These are phyloP conservation scores for Cunninghamia lanceolata DNA, from an alignment of 75 land plant genomes.

Conservation along the genomic window DNA sequence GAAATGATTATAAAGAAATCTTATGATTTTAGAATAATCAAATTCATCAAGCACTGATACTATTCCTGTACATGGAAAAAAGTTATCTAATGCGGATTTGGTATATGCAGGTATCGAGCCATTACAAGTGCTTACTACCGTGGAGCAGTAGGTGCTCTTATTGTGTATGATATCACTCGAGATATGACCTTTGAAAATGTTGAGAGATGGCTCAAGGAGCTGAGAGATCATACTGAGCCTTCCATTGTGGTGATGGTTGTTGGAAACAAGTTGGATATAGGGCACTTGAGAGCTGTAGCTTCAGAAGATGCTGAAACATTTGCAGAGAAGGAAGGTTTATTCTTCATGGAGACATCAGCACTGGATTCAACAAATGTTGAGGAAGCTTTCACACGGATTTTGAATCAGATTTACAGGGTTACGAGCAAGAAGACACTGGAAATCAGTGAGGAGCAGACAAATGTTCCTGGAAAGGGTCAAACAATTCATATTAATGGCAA, in stretches of 20 bases:
- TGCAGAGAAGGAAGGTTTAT: conserved; percentile 34
- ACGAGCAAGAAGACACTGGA: conserved; percentile 30
- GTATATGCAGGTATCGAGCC: conserved; percentile 27
- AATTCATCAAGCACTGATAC: background rate
- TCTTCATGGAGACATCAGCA: conserved; percentile 38
- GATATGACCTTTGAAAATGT: conserved; percentile 38
- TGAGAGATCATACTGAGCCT: conserved; percentile 35
- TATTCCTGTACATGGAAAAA: background rate
- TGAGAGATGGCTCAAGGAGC: conserved; percentile 41
- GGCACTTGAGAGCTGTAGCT: conserved; percentile 31
- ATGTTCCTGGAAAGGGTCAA: conserved; percentile 3
- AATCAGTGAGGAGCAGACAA: background rate
- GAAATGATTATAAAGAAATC: background rate
- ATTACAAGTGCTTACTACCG: conserved; percentile 41
- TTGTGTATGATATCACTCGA: conserved; percentile 36
- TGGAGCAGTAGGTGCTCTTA: conserved; percentile 34
- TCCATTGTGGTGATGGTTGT: conserved; percentile 37
- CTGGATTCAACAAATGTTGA: conserved; percentile 32
- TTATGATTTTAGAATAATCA: background rate
- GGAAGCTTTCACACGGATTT: conserved; percentile 34
- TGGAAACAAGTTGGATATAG: conserved; percentile 29
- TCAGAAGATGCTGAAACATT: conserved; percentile 28
- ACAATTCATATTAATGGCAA: background rate
- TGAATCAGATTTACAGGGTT: conserved; percentile 36
- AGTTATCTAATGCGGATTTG: background rate